Base-by-base conservation (phyloP, 352 stramenopile species). In the Halophytophthora polymorphica region DNA sequence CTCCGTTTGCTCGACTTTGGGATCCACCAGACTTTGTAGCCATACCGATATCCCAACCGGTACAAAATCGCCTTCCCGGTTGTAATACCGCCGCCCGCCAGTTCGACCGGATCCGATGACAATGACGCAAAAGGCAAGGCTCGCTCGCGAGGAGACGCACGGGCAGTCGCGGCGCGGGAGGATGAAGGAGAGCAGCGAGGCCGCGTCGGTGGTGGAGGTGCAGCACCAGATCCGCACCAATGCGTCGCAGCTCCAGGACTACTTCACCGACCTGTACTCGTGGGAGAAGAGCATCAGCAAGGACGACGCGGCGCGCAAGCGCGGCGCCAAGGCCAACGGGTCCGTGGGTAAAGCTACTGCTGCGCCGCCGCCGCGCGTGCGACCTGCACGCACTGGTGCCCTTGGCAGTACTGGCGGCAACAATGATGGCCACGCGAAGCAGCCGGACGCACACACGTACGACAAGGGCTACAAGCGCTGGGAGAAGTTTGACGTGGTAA, bases 401-500 rank as follows among this genome's bases (percentile, higher is more conserved):
- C 31, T 47, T 44, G 15, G 6, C 35, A 52, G 37, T 19, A 52
- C 25, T 15, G 7, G 2, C 4, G 19, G 0, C 25, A 22, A 21
- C 18, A 23, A 14, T 39, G 29, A 13, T 53, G 4, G 7, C 14
- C 14, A 45, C 36, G 36, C 18, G 4, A 83, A 78, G 43, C 39
- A 56, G 10, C 58, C 72, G 6, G 83, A 86, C 42, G 69, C 66
- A 5, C 89, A 96, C 39, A 94, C 85, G 23, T 87, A 96, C 53
- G 85, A 96, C 50, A 93, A 93, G 57, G 86, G 86, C 34, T 97
- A 97, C 67, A 77, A 88, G 35, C 89, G 90, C 38, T 97, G 87
- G 89, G 83, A 88, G 19, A 84, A 75, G 29, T 96, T 96, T 48
- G 86, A 97, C 34, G 81, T 91, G 45, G 89, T 93, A 63, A 8